phyloP scores from a whole-genome alignment of 1,139 yeast species.

The Yamadazyma oceani region DNA sequence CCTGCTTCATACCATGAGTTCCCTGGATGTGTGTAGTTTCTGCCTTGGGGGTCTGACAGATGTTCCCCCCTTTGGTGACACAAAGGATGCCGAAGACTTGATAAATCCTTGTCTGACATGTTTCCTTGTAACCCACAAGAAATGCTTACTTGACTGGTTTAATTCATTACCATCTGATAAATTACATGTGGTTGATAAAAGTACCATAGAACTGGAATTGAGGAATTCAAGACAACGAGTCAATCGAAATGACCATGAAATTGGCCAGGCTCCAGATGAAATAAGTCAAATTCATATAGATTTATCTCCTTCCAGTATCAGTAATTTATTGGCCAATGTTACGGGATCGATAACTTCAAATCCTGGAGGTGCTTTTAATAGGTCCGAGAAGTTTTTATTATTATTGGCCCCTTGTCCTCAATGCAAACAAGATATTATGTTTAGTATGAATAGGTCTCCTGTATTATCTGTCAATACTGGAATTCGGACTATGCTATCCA shows the following conservation, averaged over 20 bases:
- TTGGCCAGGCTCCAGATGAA: slow-evolving; percentile 15
- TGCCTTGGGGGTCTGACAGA: slow-evolving; percentile 44
- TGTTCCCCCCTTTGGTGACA: slow-evolving; percentile 42
- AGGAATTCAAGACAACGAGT: not conserved
- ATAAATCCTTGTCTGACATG: slow-evolving; percentile 45
- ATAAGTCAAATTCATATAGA: slow-evolving; percentile 13
- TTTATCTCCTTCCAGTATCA: slow-evolving; percentile 19
- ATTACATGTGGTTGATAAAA: slow-evolving; percentile 24
- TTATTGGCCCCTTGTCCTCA: slow-evolving; percentile 44
- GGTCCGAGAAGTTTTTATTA: slow-evolving; percentile 15
- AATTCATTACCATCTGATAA: slow-evolving; percentile 36
- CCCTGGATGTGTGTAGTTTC: slow-evolving; percentile 31
- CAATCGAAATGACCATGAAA: slow-evolving; percentile 12
- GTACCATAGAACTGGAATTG: slow-evolving; percentile 3
- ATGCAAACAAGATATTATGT: slow-evolving; percentile 39
- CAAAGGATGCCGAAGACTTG: slow-evolving; percentile 40
- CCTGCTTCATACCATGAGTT: not conserved
- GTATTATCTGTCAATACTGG: slow-evolving; percentile 25
- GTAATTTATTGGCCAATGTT: slow-evolving; percentile 21
- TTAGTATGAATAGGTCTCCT: slow-evolving; percentile 33
- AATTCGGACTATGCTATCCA: slow-evolving; percentile 21
- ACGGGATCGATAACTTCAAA: slow-evolving; percentile 1
- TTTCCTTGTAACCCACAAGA: slow-evolving; percentile 37
- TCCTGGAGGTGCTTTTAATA: not conserved
- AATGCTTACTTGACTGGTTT: slow-evolving; percentile 47